Base-by-base conservation (phyloP, 2,329 filamentous ascomycete genomes). In the Chrysoporthe deuterocubensis region DNA sequence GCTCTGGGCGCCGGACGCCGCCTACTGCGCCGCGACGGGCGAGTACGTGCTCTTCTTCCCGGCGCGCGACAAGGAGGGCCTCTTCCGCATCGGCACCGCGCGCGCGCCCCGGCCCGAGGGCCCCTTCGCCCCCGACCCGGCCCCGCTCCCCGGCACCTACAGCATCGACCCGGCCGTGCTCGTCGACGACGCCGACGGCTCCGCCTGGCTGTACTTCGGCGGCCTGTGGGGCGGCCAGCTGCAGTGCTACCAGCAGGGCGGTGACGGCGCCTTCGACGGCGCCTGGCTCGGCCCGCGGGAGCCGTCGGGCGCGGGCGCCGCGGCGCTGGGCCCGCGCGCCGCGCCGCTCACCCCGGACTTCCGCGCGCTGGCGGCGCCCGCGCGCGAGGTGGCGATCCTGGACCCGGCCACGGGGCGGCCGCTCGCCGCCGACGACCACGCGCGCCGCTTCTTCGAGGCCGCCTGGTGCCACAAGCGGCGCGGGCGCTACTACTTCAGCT, bases 141-240 rank as follows among this genome's bases (percentile, higher is more conserved):
- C 87, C 66, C 85, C 85, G 14, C 92, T 94, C 74, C 76, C 81
- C 62, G 91, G 90, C 1, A 90, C 86, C 71, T 94, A 89, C 79
- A 92, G 88, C 74, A 93, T 94, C 74, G 92, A 94, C 75, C 92
- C 92, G 0, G 91, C 92, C 14, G 84, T 83, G 44, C 92, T 94
- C 71, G 90, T 94, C 18, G 92, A 94, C 75, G 76, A 87, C 57
- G 26, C 26, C 26, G 87, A 90, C 71, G 86, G 83, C 11, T n/a
- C 84, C 63, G 88, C 85, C 3, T 92, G 91, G 75, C 76, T 92
- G 52, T 94, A 93, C 78, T 93, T 94, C 72, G 92, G 92, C 57
- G 92, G 92, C 0, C 84, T 94, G 32, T 94, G 92, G 92, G 92
- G 92, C 67, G 92, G 92, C 0, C 92, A 94, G 79, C 81, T 94